Base-by-base conservation (phyloP, 2,329 filamentous ascomycete genomes). In the Botrytis sinoallii region DNA sequence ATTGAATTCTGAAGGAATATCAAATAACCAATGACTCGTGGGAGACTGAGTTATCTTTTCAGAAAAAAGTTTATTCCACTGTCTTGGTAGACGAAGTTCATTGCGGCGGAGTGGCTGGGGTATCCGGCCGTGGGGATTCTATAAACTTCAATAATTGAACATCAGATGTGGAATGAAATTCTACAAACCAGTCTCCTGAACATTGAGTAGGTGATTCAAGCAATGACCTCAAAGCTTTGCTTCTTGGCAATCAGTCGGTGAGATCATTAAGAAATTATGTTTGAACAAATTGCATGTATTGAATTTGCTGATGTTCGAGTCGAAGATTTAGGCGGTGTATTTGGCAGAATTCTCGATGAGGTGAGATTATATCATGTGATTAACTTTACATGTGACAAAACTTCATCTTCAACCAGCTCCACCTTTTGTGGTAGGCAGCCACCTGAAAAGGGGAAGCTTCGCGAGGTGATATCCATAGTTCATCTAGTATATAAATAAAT, bases 161-260 rank as follows among this genome's bases (percentile, higher is more conserved):
- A 46, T 46, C 25, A 70, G 4, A 61, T 60, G 8, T 64, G 22
- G 32, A 38, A 35, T 35, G 12, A n/a, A 22, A 14, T 29, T n/a
- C 10, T 46, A 63, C 55, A 63, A 64, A 70, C 59, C 40, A 44
- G 32, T 64, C 38, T 64, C 29, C 68, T 64, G 4, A 70, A 46
- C 55, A 64, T 61, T 61, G 44, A 22, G 22, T 44, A 3, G 10
- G 35, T 16, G 10, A 38, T 25, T 16, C 35, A 25, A 18, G n/a
- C 29, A 16, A 57, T 32, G 10, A 20, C 35, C 29, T 42, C 9
- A 42, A 10, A 40, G 35, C 38, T 7, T 68, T 25, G 14, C n/a
- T 68, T 68, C n/a, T 16, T 69, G 14, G 5, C 16, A 57, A 18
- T 8, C 48, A 44, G 9, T 18, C 5, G n/a, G 32, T 29, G 46